These are phyloP conservation scores for Heliamphora pulchella DNA, from an alignment of 179 eudicot species.

Conservation along the genomic window DNA sequence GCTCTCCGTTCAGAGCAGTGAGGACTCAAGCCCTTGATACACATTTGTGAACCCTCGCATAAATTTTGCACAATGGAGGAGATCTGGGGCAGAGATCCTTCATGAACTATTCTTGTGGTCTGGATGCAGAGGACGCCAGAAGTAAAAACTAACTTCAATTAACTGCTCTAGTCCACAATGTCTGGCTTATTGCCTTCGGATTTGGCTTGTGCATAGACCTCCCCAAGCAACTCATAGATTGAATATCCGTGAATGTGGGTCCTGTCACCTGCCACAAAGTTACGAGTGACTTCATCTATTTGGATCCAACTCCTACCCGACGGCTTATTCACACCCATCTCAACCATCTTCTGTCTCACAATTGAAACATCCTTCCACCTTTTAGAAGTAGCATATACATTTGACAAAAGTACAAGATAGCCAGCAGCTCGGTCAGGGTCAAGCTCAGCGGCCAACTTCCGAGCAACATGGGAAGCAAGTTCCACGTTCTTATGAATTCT, in stretches of 20 bases:
- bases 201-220: conserved; percentile 23
- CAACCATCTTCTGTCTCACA: conserved; percentile 40
- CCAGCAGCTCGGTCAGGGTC: conserved; percentile 43
- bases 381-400: conserved; percentile 38
- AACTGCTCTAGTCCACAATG: neutral
- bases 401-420: conserved; percentile 44
- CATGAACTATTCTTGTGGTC: neutral
- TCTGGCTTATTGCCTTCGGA: conserved; percentile 20
- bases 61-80: neutral
- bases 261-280: conserved; percentile 40
- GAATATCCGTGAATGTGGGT: conserved; percentile 26
- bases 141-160: neutral
- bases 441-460: conserved; percentile 26
- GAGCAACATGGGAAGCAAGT: conserved; percentile 37
- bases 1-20: neutral
- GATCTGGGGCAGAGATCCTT: neutral
- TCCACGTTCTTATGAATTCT: conserved; percentile 41
- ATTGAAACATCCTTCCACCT: conserved; percentile 45
- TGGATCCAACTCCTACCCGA: conserved; percentile 52
- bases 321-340: conserved; percentile 28
- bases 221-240: conserved; percentile 34
- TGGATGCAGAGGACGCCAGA: neutral
- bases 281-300: conserved; percentile 38
- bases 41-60: neutral
- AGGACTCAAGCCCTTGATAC: neutral